phyloP scores from a whole-genome alignment of 2,329 filamentous ascomycete species.

The Colletotrichum theobromicola region DNA sequence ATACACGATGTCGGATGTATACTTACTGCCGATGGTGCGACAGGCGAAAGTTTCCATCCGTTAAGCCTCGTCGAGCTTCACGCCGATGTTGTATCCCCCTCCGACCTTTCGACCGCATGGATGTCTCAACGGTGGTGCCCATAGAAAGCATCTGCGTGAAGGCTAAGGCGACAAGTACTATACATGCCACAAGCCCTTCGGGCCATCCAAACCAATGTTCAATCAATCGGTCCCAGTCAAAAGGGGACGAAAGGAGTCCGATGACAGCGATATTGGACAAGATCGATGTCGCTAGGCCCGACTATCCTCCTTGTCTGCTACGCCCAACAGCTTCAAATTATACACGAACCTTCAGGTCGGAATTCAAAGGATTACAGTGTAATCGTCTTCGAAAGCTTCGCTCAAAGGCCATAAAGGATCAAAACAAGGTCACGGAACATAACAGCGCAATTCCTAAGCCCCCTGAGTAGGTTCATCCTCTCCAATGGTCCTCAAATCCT shows the following conservation, averaged over 20 bases:
- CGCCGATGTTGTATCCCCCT: neutral
- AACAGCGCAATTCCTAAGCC: neutral
- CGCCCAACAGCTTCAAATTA: neutral
- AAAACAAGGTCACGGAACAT: neutral
- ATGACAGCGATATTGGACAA: neutral
- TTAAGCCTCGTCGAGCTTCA: neutral
- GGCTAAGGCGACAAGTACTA: neutral
- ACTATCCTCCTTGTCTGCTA: neutral
- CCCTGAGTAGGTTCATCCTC: too few relatives aligned
- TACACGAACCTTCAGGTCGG: neutral
- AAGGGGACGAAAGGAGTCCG: neutral
- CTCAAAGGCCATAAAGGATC: neutral
- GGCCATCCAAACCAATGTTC: neutral
- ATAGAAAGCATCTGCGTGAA: neutral
- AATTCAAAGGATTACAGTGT: fast-evolving
- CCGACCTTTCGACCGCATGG: neutral
- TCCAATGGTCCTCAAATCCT: neutral
- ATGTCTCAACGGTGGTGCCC: neutral
- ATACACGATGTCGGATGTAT: neutral
- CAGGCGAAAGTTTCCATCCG: fast-evolving
- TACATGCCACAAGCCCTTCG: neutral
- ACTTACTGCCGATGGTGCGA: neutral
- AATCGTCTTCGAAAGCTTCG: neutral
- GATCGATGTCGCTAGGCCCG: neutral
- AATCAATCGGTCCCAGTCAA: neutral